Base-by-base conservation (phyloP, 2,329 filamentous ascomycete genomes). In the Emergomyces africanus region DNA sequence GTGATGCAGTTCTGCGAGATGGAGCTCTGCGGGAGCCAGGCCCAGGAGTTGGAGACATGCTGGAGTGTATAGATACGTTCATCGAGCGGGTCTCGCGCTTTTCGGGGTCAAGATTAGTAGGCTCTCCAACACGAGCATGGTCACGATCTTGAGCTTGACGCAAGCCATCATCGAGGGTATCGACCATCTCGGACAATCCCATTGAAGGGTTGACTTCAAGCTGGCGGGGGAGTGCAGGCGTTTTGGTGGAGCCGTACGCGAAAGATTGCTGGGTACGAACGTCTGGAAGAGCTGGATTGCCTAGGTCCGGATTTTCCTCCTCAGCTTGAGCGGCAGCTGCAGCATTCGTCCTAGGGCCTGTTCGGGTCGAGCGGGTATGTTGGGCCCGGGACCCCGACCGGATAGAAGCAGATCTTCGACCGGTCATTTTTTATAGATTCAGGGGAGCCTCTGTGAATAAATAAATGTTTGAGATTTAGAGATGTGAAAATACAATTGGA, bases 211-310 rank as follows among this genome's bases (percentile, higher is more conserved):
- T 64, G 3, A 67, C 62, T n/a, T 66, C 61, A 30, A 74, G 64
- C 62, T 68, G 68, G 51, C 67, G 67, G 10, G 74, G 73, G 23
- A 75, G 64, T 28, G 68, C 64, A 18, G 71, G 67, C 14, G 70
- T 69, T 25, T 68, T 67, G 23, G 67, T 68, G 8, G 72, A 70
- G 33, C 74, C 74, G 66, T 76, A 75, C 15, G 71, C 71, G 59
- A 71, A 75, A 1, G 74, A 74, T 51, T 71, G 69, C 57, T 71
- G 70, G 28, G 70, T 70, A 46, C 72, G 71, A 54, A 75, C 64
- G 55, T 69, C 67, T 6, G 73, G 73, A 39, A 76, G 64, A 57
- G 59, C 62, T 48, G 69, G 67, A 61, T 68, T 73, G 54, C 63
- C 65, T 39, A 64, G 62, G 12, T 46, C 62, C 50, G 64, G 59